These are phyloP conservation scores for Cryptococcus jaspeensis DNA, from an alignment of 1,284 basidiomycete species.

Conservation along the genomic window DNA sequence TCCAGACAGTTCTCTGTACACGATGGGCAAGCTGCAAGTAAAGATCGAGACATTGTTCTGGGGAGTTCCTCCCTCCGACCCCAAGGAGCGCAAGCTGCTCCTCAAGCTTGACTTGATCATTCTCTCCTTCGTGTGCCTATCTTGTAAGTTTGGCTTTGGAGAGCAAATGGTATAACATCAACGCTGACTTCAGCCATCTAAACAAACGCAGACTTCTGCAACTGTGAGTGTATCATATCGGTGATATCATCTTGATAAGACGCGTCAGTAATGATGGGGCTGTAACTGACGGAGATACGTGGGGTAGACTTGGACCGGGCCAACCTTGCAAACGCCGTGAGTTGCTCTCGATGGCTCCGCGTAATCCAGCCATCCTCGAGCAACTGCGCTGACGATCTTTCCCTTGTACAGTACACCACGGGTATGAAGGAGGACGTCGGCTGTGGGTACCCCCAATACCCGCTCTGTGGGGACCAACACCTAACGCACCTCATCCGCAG, in stretches of 20 bases:
- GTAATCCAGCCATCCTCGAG: neutral
- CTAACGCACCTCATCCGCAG: neutral
- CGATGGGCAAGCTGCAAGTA: conserved; percentile 21
- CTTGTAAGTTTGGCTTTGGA: conserved; percentile 9
- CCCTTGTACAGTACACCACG: neutral
- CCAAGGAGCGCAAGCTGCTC: conserved; percentile 33
- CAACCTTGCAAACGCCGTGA: conserved; percentile 31
- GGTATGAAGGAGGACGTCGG: conserved; percentile 31
- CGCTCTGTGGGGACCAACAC: neutral
- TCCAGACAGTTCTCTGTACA: too few species aligned
- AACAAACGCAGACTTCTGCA: conserved; percentile 25
- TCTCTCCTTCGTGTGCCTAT: conserved; percentile 33
- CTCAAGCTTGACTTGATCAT: conserved; percentile 39
- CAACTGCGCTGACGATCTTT: neutral
- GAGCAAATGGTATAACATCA: neutral
- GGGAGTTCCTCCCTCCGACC: conserved; percentile 29
- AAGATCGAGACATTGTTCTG: conserved; percentile 37
- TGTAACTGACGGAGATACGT: too few species aligned
- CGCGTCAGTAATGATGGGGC: too few species aligned
- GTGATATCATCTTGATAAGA: too few species aligned
- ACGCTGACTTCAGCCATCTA: neutral
- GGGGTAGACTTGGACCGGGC: conserved; percentile 23
- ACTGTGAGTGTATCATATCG: conserved; percentile 6
- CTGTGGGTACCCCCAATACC: conserved; percentile 8
- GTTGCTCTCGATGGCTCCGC: neutral